Base-by-base conservation (phyloP, 345 rosid genomes). In the Nasturtium officinale region DNA sequence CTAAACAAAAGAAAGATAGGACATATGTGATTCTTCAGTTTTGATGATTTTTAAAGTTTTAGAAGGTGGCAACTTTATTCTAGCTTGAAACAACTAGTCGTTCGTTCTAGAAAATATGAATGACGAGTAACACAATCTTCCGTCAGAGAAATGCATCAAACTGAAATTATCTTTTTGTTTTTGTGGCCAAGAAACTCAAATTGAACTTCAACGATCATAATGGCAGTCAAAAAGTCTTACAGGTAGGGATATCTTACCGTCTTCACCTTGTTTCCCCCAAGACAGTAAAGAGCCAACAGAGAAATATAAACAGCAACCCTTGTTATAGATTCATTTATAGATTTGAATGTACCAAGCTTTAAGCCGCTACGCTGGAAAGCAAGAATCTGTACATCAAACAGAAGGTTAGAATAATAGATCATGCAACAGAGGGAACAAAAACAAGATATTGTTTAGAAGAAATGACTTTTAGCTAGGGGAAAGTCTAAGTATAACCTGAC, bases 211-310 rank as follows among this genome's bases (percentile, higher is more conserved):
- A 26, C 25, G 16, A 65, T 65, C 51, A 55, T 28, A 55, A 55
- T 35, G 50, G 37, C 38, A 60, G 57, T 65, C 33, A 75, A 59
- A 57, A 59, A 48, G 61, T 74, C 46, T 77, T 55, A 42, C 29
- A 72, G 77, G 72, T 18, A 61, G 65, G 64, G 65, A 71, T 65
- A 73, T 69, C 97, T 87, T 75, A 94, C 97, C 71, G 96, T 85
- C 85, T 91, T 94, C 83, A 91, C 98, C 86, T 89, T 94, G 84
- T 76, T 91, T 78, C 97, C 98, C 82, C 97, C 98, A 70, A 94
- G 93, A 74, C 83, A 79, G 79, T 94, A 89, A 45, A 94, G 87
- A 61, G 97, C 86, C 84, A 94, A 45, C 73, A 94, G 78, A 62
- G 98, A 94, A 50, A 94, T 67, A 73, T 94, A 91, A 42, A 94